Conservation (phyloP, 2,329 filamentous ascomycete genomes). For the Stagonosporopsis tanaceti region DNA sequence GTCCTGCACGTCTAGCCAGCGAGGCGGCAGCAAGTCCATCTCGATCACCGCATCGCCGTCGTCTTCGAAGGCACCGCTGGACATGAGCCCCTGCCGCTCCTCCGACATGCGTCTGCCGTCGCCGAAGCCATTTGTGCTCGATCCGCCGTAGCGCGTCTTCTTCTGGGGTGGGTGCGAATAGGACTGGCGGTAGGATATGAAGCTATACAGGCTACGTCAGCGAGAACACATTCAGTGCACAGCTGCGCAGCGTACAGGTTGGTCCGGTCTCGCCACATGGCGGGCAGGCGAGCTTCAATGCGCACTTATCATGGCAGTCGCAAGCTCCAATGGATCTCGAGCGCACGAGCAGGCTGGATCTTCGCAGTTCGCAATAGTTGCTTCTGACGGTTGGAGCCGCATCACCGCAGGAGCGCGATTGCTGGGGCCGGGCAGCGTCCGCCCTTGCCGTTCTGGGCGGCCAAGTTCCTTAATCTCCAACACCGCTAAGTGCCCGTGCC, state of each 20-base stretch:
- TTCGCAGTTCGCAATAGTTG: conserved; percentile 7
- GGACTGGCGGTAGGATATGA: conserved; percentile 98
- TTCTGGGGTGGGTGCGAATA: conserved; percentile 94
- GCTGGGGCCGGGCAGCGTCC: conserved; percentile 10
- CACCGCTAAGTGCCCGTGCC: conserved; percentile 23
- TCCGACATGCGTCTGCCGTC: conserved; percentile 58
- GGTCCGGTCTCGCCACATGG: conserved; percentile 98
- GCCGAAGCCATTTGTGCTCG: conserved; percentile 63
- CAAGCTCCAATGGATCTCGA: conserved; percentile 8
- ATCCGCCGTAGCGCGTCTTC: conserved; percentile 70
- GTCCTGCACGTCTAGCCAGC: conserved; percentile 95
- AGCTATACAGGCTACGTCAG: conserved; percentile 66
- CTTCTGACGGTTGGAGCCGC: conserved; percentile 19
- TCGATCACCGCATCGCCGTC: conserved; percentile 96
- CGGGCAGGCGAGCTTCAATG: conserved; percentile 37
- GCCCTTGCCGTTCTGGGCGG: conserved; percentile 23
- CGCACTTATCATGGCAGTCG: conserved; percentile 43
- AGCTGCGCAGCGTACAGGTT: conserved; percentile 75
- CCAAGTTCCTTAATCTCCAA: conserved; percentile 25
- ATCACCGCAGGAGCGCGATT: conserved; percentile 11
- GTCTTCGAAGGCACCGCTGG: conserved; percentile 77
- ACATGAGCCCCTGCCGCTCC: conserved; percentile 84
- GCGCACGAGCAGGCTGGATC: conserved; percentile 4
- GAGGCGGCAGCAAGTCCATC: conserved; percentile 94
- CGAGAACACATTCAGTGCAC: conserved; percentile 25